Evolutionary conservation across 805 yeast species (phyloP).

Genomic region (Suhomyces sp.): DNA sequence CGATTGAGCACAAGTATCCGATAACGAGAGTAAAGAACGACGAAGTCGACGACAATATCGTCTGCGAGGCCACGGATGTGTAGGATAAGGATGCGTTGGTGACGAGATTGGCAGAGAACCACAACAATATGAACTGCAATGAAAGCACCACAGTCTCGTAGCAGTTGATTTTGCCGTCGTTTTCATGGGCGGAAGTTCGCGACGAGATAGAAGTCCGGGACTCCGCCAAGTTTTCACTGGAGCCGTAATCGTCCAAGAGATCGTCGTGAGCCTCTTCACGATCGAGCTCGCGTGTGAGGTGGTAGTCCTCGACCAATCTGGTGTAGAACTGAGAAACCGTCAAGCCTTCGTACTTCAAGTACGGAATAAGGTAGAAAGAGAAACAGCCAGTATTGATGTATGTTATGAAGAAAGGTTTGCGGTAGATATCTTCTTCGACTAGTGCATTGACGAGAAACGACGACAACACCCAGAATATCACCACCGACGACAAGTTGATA

Average conservation of each 20-base stretch:
- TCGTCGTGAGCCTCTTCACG: conserved; percentile 22
- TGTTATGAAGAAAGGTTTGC: conserved; percentile 91
- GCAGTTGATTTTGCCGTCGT: conserved; percentile 32
- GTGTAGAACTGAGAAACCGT: conserved; percentile 20
- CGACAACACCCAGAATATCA: conserved; percentile 86
- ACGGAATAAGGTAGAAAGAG: conserved; percentile 70
- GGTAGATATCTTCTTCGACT: conserved; percentile 64
- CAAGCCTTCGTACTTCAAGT: conserved; percentile 31
- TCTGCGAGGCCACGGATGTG: conserved; percentile 92
- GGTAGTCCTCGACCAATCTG: conserved; percentile 22
- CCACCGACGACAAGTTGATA: conserved; percentile 67
- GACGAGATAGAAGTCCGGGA: conserved; percentile 3
- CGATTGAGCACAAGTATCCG: conserved; percentile 72
- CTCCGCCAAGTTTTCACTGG: conserved; percentile 17
- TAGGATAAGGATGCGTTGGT: conserved; percentile 84
- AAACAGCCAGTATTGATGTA: conserved; percentile 88
- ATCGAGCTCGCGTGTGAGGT: conserved; percentile 1
- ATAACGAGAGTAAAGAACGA: conserved; percentile 87
- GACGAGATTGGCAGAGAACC: conserved; percentile 88
- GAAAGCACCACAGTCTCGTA: conserved; percentile 72
- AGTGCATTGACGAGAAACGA: conserved; percentile 79
- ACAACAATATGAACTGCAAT: conserved; percentile 76
- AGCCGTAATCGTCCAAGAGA: conserved; percentile 19
- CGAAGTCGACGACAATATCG: conserved; percentile 87
- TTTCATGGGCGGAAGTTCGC: conserved; percentile 1